A percentile compares a stretch with the other conserved stretches of the same genome.
Evolutionary conservation across 2,329 filamentous ascomycete species (phyloP).

Genomic region (Microcyclospora pomicola): DNA sequence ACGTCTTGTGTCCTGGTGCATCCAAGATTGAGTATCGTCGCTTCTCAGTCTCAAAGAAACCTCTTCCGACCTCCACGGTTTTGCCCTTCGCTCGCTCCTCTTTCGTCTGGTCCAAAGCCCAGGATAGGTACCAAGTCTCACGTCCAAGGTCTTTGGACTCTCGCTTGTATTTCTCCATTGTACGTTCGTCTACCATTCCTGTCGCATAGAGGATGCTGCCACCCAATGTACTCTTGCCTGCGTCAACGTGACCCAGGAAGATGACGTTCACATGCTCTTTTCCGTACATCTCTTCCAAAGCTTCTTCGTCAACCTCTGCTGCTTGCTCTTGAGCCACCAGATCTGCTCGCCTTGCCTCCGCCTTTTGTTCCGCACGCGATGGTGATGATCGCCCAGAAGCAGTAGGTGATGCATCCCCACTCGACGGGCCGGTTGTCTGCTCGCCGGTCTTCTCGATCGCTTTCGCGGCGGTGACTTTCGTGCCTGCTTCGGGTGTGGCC

Average conservation of each 20-base stretch:
- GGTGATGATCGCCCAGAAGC: constrained; percentile 69
- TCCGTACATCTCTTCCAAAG: constrained; percentile 88
- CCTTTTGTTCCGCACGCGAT: constrained; percentile 42
- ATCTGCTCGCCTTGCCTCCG: constrained; percentile 55
- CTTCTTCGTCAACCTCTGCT: constrained; percentile 66
- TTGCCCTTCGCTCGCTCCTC: constrained; percentile 95
- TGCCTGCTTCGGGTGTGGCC: constrained; percentile 48
- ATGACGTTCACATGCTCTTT: constrained; percentile 93
- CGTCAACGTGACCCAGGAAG: constrained; percentile 96
- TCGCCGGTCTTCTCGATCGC: constrained; percentile 86
- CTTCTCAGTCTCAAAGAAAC: constrained; percentile 94
- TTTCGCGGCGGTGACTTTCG: constrained; percentile 76
- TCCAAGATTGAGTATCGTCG: constrained; percentile 93
- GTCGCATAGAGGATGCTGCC: constrained; percentile 86
- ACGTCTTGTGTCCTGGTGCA: constrained; percentile 94
- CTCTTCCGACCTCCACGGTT: constrained; percentile 91
- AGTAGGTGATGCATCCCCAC: constrained; percentile 65
- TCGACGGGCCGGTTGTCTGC: constrained; percentile 37
- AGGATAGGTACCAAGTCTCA: constrained; percentile 98
- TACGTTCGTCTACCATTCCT: constrained; percentile 98
- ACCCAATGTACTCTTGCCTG: constrained; percentile 91
- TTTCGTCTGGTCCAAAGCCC: constrained; percentile 93
- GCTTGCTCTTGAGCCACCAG: constrained; percentile 71
- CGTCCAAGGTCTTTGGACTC: constrained; percentile 93
- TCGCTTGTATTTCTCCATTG: constrained; percentile 93